These are phyloP conservation scores for Phytophthora pinifolia DNA, from an alignment of 352 stramenopile genomes.

Conservation along the genomic window DNA sequence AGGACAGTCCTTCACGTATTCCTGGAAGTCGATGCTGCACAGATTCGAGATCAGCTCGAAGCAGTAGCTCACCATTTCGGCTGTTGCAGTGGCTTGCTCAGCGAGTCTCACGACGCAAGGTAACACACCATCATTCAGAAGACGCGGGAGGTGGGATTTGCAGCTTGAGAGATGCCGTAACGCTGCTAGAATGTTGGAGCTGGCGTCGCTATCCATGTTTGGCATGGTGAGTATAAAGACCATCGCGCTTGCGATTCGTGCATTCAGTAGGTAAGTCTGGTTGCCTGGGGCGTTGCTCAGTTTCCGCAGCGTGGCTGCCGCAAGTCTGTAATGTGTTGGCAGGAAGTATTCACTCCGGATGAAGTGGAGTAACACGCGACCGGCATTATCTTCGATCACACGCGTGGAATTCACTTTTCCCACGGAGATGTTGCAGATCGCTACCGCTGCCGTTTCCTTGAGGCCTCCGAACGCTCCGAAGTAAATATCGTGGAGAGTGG, in stretches of 20 bases:
- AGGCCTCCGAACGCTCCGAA: constrained; percentile 39
- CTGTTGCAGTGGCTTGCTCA: constrained; percentile 25
- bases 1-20: constrained; percentile 28
- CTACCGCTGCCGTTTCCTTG: constrained; percentile 54
- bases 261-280: constrained; percentile 43
- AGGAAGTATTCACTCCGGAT: constrained; percentile 43
- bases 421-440: constrained; percentile 64
- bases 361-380: constrained; percentile 59
- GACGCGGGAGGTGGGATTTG: constrained; percentile 33
- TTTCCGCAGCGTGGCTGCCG: constrained; percentile 59
- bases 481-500: constrained; percentile 61
- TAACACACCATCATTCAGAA: constrained; percentile 59
- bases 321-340: constrained; percentile 37
- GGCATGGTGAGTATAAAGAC: constrained; percentile 46
- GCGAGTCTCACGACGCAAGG: constrained; percentile 51
- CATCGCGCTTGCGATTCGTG: constrained; percentile 44
- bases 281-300: constrained; percentile 68
- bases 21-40: constrained; percentile 60
- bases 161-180: constrained; percentile 54
- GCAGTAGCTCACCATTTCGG: constrained; percentile 47
- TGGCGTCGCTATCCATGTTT: constrained; percentile 30
- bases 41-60: constrained; percentile 80
- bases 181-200: constrained; percentile 50
- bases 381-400: constrained; percentile 51
- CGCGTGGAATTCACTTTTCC: constrained; percentile 68